Evolutionary conservation across 371 early-diverging fungal genomes (phyloP).

Genomic region (Mucor racemosus): DNA sequence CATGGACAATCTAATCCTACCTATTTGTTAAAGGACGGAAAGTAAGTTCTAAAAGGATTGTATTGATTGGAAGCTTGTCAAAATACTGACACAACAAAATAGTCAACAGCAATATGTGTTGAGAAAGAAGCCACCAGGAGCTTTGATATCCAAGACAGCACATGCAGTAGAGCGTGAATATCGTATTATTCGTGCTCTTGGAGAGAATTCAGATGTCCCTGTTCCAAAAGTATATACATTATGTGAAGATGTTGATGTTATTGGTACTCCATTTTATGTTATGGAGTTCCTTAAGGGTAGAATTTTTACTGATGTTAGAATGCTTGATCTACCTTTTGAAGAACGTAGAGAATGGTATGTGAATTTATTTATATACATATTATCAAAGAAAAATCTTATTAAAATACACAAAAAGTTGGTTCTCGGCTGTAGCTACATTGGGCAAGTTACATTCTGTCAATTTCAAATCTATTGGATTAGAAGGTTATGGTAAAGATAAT

Average conservation of each 20-base stretch:
- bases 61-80: neutral
- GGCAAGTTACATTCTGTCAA: constrained; percentile 83
- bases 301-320: constrained; percentile 72
- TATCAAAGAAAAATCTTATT: neutral
- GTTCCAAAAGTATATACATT: constrained; percentile 87
- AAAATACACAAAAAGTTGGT: constrained; percentile 57
- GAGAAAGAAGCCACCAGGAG: constrained; percentile 92
- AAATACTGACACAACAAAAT: neutral
- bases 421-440: constrained; percentile 74
- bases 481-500: constrained; percentile 63
- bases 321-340: constrained; percentile 58
- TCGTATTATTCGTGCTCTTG: constrained; percentile 78
- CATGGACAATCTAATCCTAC: constrained; percentile 94
- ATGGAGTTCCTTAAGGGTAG: constrained; percentile 94
- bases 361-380: neutral
- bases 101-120: constrained; percentile 74
- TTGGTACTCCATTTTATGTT: constrained; percentile 93
- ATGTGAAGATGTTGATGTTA: constrained; percentile 76
- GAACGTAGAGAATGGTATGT: constrained; percentile 65
- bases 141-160: constrained; percentile 82
- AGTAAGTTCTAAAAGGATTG: constrained; percentile 40
- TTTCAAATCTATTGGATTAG: constrained; percentile 70
- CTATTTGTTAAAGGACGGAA: constrained; percentile 71
- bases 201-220: constrained; percentile 75
- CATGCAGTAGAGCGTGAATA: constrained; percentile 95